Base-by-base conservation (phyloP, 176 grass and related monocot genomes). In the Chloris gayana region DNA sequence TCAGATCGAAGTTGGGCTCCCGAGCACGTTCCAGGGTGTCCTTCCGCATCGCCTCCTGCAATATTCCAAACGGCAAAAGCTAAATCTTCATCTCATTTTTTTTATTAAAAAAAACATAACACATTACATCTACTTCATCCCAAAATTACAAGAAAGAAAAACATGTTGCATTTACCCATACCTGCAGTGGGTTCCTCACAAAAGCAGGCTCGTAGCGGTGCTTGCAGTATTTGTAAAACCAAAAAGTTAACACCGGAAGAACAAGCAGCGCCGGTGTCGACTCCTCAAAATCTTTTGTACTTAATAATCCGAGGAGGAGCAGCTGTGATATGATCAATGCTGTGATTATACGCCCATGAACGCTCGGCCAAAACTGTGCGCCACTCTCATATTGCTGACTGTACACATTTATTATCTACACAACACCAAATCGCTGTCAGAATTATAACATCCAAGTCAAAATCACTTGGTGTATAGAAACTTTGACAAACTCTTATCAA, bases 381-480 rank as follows among this genome's bases (percentile, higher is more conserved):
- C 74, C 92, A 0, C 92, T 99, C 75, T 99, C 96, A 30, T 99
- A 99, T 72, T 77, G 88, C 79, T 99, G 96, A 47, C 95, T 86
- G 88, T 99, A 99, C 22, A 99, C 96, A 46, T 99, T 99, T 66
- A 99, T 99, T 71, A 99, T 95, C 96, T 98, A 37, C 59, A 50
- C 58, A 70, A 70, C 70, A 64, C 26, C 58, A 21, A 24, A 73
- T 0, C 44, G 37, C 32, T 73, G 38, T 34, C 31, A 80, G 34
- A 33, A 18, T 17, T 13, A 72, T 45, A 45, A 45, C 42, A 9
- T 45, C 24, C 5, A 38, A 42, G 19, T 5, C 31, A 39, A 53
- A 7, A 38, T 58, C 37, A 69, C 45, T 47, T 2, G 17, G 21
- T 19, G 37, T 6, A 53, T 67, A 26, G 47, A 18, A 72, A 34